Base-by-base conservation (phyloP, 1,284 basidiomycete species). In the Microbotryum intermedium region DNA sequence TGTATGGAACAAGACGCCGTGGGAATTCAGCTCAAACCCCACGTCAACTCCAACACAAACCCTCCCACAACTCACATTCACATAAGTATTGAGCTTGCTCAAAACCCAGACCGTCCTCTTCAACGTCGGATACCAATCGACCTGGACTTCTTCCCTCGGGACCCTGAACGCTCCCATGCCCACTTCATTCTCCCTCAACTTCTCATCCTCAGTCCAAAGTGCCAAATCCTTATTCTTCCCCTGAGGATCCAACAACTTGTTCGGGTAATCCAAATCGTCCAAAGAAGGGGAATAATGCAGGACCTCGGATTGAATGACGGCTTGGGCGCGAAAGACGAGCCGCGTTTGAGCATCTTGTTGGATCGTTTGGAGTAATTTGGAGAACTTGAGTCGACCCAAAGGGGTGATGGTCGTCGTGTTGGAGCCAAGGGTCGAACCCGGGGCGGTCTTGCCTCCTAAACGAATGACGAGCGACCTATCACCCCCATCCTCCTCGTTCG, bases 301-400 rank as follows among this genome's bases (percentile, higher is more conserved):
- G 47, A 95, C 89, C 53, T 95, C 91, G 30, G 82, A 81, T 71
- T 92, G 87, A 50, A 95, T 84, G 52, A 94, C 81, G 1, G 88
- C 82, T 74, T 95, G 91, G 9, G 91, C 91, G 71, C 93, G 87
- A 80, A 95, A 95, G 68, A 95, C 90, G 54, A 95, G 75, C 55
- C 90, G 78, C 7, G 92, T 95, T 77, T 95, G 92, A 2, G 90
- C 90, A 71, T 95, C 92, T 74, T 94, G 90, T 25, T 94, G 76
- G 2, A 95, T 86, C 82, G 91, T 90, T 71, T 87, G 82, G 46
- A 95, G 76, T 7, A 95, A 77, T 55, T 54, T 28, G 49, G 62
- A 61, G 60, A 72, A 72, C 20, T 62, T 45, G 4, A 72, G 54
- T 6, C 55, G 50, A 26, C 57, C 62, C 2, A 68, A 43, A 4